Evolutionary conservation across 768 basidiomycete species (phyloP), one percentile per base, ranked within the genome.

Genomic region (Mycena belliarum): DNA sequence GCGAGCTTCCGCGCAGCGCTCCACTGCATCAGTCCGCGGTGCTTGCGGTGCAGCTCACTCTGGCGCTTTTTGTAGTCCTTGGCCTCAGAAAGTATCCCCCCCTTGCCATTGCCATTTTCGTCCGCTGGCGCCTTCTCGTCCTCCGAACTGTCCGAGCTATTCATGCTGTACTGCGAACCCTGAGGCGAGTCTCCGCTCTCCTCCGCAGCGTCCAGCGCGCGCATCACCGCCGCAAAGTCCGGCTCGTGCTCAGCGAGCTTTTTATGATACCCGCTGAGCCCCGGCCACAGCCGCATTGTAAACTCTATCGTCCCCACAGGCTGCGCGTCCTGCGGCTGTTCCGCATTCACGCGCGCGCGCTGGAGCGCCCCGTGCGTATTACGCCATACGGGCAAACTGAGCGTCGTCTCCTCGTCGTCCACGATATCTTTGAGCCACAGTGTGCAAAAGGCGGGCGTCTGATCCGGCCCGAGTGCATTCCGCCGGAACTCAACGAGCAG

Each of bases 21-120:
- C 70, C 80, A 79, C 68, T 87, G 85, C 82, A 87, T 84, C 46
- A 88, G 68, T 2, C 86, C 85, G 6, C 82, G 78, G 65, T 88
- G 81, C 63, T 83, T 80, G 45, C 75, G 68, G 63, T 80, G 79
- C 56, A 82, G 66, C 63, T 80, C 76, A 38, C 71, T 72, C 61
- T 79, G 73, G 48, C 74, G 71, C 63, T 75, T 70, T 57, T 72
- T 72, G 69, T 73, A 81, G n/a, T 78, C 68, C 66, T 75, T 76
- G 32, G 79, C 49, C 60, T 72, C 72, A 25, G 65, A 66, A 10
- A 73, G 52, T 33, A 67, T 24, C 11, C 69, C 68, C 21, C 65
- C 59, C 53, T 63, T 63, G 28, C 59, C 63, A 45, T 21, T 53
- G 40, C 56, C 40, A 21, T 53, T 32, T 15, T 61, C 52, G 23